Percentiles rank a stretch among this genome's conserved stretches.
phyloP scores from a whole-genome alignment of 2,329 filamentous ascomycete genomes.

The Fusarium sp. region DNA sequence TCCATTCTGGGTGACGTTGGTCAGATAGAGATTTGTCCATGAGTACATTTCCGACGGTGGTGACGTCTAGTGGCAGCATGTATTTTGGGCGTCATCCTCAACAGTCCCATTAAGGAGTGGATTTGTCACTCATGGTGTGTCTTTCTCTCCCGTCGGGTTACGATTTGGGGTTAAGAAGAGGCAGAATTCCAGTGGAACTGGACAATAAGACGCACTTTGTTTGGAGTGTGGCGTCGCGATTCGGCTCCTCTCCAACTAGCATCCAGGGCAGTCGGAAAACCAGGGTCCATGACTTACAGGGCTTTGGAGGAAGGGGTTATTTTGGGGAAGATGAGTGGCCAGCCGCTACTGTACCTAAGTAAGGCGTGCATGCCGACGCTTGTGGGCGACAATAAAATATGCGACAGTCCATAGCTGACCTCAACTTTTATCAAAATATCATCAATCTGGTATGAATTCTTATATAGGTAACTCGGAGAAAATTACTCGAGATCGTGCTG shows the following conservation, averaged over 20 bases:
- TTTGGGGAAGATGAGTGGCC: conserved; percentile 21
- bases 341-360: conserved; percentile 18
- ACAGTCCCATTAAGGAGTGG: conserved; percentile 33
- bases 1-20: conserved; percentile 40
- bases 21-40: conserved; percentile 25
- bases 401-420: not conserved
- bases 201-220: conserved; percentile 25
- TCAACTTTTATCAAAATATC: not conserved
- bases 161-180: conserved; percentile 35
- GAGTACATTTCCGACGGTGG: conserved; percentile 30
- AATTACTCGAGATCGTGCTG: too few species aligned
- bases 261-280: conserved; percentile 26
- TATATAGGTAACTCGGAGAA: too few species aligned
- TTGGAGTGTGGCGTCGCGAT: conserved; percentile 30
- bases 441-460: too few species aligned
- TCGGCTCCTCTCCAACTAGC: conserved; percentile 20
- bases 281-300: conserved; percentile 32
- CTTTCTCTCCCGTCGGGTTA: conserved; percentile 27
- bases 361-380: conserved; percentile 19
- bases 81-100: conserved; percentile 36
- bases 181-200: conserved; percentile 37
- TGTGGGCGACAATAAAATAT: not conserved
- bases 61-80: conserved; percentile 18
- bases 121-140: conserved; percentile 32
- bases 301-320: conserved; percentile 11